phyloP scores from a whole-genome alignment of 106 monocot genomes.

The Alisma plantagoaquatica region DNA sequence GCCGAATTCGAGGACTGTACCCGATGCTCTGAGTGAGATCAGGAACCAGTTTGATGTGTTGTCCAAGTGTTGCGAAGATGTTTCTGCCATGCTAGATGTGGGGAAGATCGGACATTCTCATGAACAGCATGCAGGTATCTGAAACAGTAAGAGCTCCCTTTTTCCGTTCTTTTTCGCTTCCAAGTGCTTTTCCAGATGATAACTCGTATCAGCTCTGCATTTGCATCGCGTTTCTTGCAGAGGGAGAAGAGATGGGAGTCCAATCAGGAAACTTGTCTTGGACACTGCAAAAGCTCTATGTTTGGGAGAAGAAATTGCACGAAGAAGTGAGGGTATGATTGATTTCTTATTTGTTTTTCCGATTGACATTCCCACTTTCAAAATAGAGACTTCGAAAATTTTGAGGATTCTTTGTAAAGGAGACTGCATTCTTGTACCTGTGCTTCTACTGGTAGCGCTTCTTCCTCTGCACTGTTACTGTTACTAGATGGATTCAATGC shows the following conservation, averaged over 20 bases:
- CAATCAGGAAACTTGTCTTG: constrained; percentile 8
- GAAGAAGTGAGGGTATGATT: constrained; percentile 24
- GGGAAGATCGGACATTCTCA: constrained; percentile 8
- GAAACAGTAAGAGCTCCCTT: background rate
- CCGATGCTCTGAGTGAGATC: constrained; percentile 19
- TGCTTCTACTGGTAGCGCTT: too few relatives aligned
- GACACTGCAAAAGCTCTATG: constrained; percentile 17
- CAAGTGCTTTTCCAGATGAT: background rate
- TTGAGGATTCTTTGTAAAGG: too few relatives aligned
- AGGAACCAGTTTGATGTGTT: constrained; percentile 21
- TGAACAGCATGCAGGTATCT: constrained; percentile 14
- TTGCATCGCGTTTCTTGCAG: constrained; percentile 1
- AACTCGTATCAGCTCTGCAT: background rate
- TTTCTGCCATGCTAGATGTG: constrained; percentile 19
- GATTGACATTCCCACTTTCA: too few relatives aligned
- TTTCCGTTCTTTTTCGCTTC: too few relatives aligned
- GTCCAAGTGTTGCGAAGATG: constrained; percentile 16
- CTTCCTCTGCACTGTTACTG: too few relatives aligned
- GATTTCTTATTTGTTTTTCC: too few relatives aligned
- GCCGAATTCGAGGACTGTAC: constrained; percentile 3
- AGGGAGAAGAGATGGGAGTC: constrained; percentile 1
- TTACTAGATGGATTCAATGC: too few relatives aligned
- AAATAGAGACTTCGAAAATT: too few relatives aligned
- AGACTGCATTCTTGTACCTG: too few relatives aligned
- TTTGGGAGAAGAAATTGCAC: constrained; percentile 27